A percentile compares a stretch with the other conserved stretches of the same genome.
phyloP scores from a whole-genome alignment of 2,329 filamentous ascomycete species.

The Escovopsis sp. region DNA sequence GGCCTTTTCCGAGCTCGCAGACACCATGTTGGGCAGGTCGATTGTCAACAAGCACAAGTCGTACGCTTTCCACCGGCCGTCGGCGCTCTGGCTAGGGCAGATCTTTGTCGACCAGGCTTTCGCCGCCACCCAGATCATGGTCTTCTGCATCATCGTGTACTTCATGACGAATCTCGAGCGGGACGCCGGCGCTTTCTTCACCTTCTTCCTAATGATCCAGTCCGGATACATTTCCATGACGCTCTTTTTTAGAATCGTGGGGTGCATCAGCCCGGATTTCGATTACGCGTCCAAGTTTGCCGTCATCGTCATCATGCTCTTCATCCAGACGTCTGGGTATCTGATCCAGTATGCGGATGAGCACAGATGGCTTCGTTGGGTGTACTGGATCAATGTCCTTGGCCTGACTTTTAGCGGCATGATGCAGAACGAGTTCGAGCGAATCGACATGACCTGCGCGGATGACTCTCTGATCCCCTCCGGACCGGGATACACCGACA shows the following conservation, averaged over 20 bases:
- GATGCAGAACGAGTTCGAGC: conserved; percentile 77
- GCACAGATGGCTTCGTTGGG: conserved; percentile 66
- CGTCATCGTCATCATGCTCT: conserved; percentile 65
- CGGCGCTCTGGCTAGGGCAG: conserved; percentile 70
- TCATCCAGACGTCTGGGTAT: conserved; percentile 69
- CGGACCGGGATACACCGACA: conserved; percentile 54
- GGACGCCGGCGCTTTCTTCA: conserved; percentile 67
- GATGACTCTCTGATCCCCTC: conserved; percentile 53
- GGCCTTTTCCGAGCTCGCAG: conserved; percentile 62
- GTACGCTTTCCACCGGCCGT: conserved; percentile 71
- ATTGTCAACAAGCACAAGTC: conserved; percentile 76
- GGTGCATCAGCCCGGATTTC: conserved; percentile 63
- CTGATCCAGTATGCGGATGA: conserved; percentile 65
- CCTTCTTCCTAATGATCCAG: conserved; percentile 56
- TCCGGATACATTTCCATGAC: conserved; percentile 59
- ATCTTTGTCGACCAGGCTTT: conserved; percentile 68
- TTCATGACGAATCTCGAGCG: conserved; percentile 59
- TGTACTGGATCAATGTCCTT: conserved; percentile 62
- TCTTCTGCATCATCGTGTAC: conserved; percentile 64
- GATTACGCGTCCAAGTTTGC: conserved; percentile 77
- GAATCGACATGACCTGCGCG: conserved; percentile 54
- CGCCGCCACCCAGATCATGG: conserved; percentile 51
- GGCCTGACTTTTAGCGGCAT: conserved; percentile 62
- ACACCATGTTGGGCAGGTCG: conserved; percentile 59
- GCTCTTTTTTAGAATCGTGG: conserved; percentile 61